Evolutionary conservation across 2,329 filamentous ascomycete species (phyloP), one percentile per base, ranked within the genome.

Genomic region (Taxawa tesnikishii): DNA sequence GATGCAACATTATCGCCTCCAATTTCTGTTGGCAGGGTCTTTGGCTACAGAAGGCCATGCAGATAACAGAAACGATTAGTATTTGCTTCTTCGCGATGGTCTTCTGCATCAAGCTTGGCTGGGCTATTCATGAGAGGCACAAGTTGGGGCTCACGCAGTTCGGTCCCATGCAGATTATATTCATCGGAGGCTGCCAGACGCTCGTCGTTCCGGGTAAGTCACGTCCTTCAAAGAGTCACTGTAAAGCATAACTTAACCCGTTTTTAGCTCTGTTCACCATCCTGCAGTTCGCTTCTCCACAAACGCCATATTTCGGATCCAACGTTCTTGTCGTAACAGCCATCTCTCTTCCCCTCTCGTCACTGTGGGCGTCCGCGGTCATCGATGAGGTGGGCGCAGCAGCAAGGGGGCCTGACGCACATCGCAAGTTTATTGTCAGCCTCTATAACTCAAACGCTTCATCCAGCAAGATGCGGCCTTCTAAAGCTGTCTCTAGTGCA

Each of bases 141-240:
- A 60, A 58, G 42, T 56, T 79, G 38, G 71, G 73, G 2, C 59
- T 78, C 45, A 63, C 58, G 34, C 65, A 71, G 33, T 78, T 76
- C 45, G 72, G 73, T 7, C 70, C 73, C 2, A 73, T 80, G 63
- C 71, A 76, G 43, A 67, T 76, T 35, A 70, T 80, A 38, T 76
- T 76, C 49, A 67, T 79, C 44, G 77, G 79, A 67, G 70, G 73
- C 29, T 74, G 70, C 39, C 75, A 79, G 53, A 79, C 75, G 2
- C 63, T 81, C 62, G 47, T 75, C 19, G 59, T 79, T 39, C 76
- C 76, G 48, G 67, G 75, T 76, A 59, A 54, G 62, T 47, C 10
- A 23, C 23, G 6, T n/a, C 23, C 16, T 17, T 26, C 21, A 9
- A 19, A n/a, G 4, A 4, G 12, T 32, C 17, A 32, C 37, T 39